Conservation (phyloP, 345 rosid species). For the Linum lewisii region DNA sequence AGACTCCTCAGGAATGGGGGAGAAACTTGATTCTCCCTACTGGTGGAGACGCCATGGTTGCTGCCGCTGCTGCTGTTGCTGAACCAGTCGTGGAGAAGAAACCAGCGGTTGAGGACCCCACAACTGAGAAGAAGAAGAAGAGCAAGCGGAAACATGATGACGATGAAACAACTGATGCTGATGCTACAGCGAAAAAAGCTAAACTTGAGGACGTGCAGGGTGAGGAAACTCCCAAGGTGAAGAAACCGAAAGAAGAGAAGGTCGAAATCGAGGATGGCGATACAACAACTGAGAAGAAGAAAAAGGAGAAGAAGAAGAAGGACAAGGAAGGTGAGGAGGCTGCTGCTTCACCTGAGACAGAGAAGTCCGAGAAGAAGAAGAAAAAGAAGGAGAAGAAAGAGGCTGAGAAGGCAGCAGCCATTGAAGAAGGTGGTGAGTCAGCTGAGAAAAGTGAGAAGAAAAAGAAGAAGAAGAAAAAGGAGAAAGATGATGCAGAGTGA, state of each 20-base stretch:
- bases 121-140: constrained; percentile 23
- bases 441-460: constrained; percentile 58
- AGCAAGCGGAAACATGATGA: background rate
- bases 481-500: constrained; percentile 32
- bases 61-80: constrained; percentile 56
- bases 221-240: constrained; percentile 1
- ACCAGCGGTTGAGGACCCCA: constrained; percentile 1
- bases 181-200: constrained; percentile 41
- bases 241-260: background rate
- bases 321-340: constrained; percentile 27
- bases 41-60: constrained; percentile 69
- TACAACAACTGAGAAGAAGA: constrained; percentile 12
- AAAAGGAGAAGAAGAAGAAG: constrained; percentile 40
- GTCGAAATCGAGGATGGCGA: no score
- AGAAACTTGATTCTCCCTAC: constrained; percentile 64
- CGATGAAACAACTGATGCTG: constrained; percentile 24
- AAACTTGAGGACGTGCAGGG: constrained; percentile 31
- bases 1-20: constrained; percentile 64
- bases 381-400: constrained; percentile 65
- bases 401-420: constrained; percentile 26
- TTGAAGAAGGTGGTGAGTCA: constrained; percentile 23
- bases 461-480: constrained; percentile 54
- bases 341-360: constrained; percentile 21
- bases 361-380: constrained; percentile 52
- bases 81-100: constrained; percentile 18